Evolutionary conservation across 164 flowering plant genomes (phyloP), one percentile per base, ranked within the genome.

Genomic region (Piper betle): DNA sequence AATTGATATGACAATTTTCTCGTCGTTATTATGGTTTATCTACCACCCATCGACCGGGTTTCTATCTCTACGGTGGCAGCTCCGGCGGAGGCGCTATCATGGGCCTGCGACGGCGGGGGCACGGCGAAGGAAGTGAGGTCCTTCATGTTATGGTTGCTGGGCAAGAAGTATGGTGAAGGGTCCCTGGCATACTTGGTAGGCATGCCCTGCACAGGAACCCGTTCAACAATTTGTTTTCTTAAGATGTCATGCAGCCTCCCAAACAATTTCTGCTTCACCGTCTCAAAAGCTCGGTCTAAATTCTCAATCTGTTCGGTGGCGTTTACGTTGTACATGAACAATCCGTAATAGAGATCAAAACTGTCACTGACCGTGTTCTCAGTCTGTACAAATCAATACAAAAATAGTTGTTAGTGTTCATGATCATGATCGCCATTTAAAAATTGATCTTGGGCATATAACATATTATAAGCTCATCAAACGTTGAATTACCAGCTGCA

Each of bases 241-340:
- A 72, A 46, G 52, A 75, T 66, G 41, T 72, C 71, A 60, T 75
- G 75, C 0, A 75, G 71, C 62, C 78, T 69, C 17, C 78, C 78
- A 60, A 75, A 75, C 17, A 75, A 62, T 62, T 75, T 75, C 39
- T 75, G 75, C 60, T 75, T 75, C 62, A 75, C 71, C 15, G 75
- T 69, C 71, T 75, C 78, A 15, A 75, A 75, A 37, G 78, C 78
- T 37, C 78, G 55, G 55, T 75, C 78, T 17, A 75, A 70, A 61
- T 75, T 71, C 61, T 75, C 78, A 37, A 75, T 72, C 78, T 75
- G 78, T 37, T 69, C 75, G 3, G 73, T 75, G 52, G 75, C 75
- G 43, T 75, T 75, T 16, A 72, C 73, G 55, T 75, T 75, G 69
- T 75, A 75, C 78, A 75, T 75, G 62, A 75, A 75, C 10, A 75